Base-by-base conservation (phyloP, 78 protist genomes). In the Capsaspora owczarzaki region DNA sequence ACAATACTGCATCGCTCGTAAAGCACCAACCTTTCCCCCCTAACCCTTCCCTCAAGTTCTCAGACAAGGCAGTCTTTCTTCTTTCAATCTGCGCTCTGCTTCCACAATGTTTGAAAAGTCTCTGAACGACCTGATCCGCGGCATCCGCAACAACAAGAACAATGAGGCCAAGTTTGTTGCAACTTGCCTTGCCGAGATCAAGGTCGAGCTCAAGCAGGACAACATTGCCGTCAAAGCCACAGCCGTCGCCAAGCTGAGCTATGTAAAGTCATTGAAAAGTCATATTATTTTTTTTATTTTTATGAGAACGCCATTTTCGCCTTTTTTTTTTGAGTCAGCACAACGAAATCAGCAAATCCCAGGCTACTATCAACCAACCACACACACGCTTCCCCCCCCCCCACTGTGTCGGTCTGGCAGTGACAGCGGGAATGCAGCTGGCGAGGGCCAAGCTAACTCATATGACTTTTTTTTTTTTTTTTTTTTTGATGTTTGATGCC, bases 231-330 rank as follows among this genome's bases (percentile, higher is more conserved):
- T 84, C 43, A 96, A 95, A 82, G 89, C 94, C 56, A 68, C 75
- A 0, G 99, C 97, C 0, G 46, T 96, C 6, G 87, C 85, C 47
- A 96, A 96, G 86, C 80, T 95, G 53, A 81, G 91, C 22, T 96
- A 96, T 87, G 94, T 94, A 76, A 14, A 89, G 71, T 20, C 56
- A 10, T 16, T 20, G n/a, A 10, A 49, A 10, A 49, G n/a, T 16
- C 56, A 10, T 49, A 16, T 16, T 49, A 16, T 16, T 16, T 49
- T 49, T 16, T 49, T 16, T 49, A 20, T 10, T 16, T 16, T 16
- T 49, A 16, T 49, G 56, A 49, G 16, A 49, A 49, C n/a, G 56
- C 56, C 16, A 10, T 20, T 49, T 16, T 20, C 16, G 56, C 10
- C n/a, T 20, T 16, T 16, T 49, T 49, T 49, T 49, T 10, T 49